These are phyloP conservation scores for Brassica balearica DNA, from an alignment of 441 rosid species.

Conservation along the genomic window DNA sequence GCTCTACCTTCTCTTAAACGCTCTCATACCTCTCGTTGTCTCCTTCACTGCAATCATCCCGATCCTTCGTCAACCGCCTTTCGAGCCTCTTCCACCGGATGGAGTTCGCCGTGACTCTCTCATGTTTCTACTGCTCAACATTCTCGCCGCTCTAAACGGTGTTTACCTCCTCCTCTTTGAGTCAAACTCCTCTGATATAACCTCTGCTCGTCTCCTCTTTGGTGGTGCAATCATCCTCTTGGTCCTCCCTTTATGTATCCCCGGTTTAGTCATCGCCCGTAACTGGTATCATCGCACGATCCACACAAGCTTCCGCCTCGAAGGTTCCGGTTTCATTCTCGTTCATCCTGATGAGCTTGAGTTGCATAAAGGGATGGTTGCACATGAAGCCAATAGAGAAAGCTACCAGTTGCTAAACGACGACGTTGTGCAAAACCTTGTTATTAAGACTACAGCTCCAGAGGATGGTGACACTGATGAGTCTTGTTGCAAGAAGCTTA, in stretches of 20 bases:
- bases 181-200: conserved; percentile 45
- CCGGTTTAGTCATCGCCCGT: conserved; percentile 80
- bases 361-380: conserved; percentile 71
- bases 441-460: conserved; percentile 28
- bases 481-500: conserved; percentile 58
- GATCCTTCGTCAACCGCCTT: conserved; percentile 82
- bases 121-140: conserved; percentile 71
- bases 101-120: conserved; percentile 75
- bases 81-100: conserved; percentile 77
- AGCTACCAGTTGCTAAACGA: conserved; percentile 44
- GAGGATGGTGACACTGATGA: conserved; percentile 37
- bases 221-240: conserved; percentile 81
- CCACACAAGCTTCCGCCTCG: conserved; percentile 67
- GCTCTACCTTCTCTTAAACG: conserved; percentile 81
- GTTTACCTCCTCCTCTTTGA: conserved; percentile 74
- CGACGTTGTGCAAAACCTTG: conserved; percentile 35
- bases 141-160: conserved; percentile 74
- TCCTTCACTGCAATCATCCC: conserved; percentile 72
- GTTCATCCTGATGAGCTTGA: conserved; percentile 85
- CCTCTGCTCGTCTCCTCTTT: conserved; percentile 58
- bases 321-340: conserved; percentile 74
- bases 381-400: conserved; percentile 54
- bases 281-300: conserved; percentile 69
- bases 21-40: conserved; percentile 68
- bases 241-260: conserved; percentile 72